Conservation (phyloP, 768 basidiomycete species). For the Leccinum variicolor region DNA sequence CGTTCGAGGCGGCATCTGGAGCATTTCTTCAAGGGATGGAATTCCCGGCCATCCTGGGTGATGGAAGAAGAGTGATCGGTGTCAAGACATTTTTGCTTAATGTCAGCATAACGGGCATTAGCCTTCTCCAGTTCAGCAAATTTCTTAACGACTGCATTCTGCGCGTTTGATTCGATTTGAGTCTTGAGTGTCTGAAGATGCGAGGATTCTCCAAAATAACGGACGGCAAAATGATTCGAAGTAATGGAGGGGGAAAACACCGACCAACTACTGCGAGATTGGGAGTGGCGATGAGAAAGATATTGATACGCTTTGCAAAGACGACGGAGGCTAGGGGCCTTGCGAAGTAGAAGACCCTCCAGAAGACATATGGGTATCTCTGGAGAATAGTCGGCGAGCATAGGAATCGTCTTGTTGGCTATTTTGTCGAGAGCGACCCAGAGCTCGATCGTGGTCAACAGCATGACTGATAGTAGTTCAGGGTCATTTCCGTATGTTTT, state of each 20-base stretch:
- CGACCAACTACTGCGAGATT: slow-evolving; percentile 20
- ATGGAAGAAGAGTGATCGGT: neutral
- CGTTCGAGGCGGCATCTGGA: slow-evolving; percentile 29
- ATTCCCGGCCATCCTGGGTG: slow-evolving; percentile 4
- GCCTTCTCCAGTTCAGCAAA: slow-evolving; percentile 24
- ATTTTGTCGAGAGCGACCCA: slow-evolving; percentile 35
- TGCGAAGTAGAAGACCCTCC: slow-evolving; percentile 26
- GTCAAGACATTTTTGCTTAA: slow-evolving; percentile 12
- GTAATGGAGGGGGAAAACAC: slow-evolving; percentile 31
- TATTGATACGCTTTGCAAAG: slow-evolving; percentile 30
- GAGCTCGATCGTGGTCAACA: slow-evolving; percentile 35
- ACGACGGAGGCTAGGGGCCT: slow-evolving; percentile 25
- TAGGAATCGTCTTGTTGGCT: slow-evolving; percentile 14
- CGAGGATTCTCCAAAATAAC: slow-evolving; percentile 31
- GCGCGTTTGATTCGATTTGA: slow-evolving; percentile 31
- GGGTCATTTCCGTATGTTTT: slow-evolving; percentile 30
- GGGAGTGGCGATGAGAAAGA: slow-evolving; percentile 28
- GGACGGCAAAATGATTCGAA: slow-evolving; percentile 30
- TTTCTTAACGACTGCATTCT: slow-evolving; percentile 21
- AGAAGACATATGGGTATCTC: slow-evolving; percentile 27
- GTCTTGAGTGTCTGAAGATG: slow-evolving; percentile 25
- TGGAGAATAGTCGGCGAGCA: slow-evolving; percentile 32
- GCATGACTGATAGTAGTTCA: slow-evolving; percentile 39
- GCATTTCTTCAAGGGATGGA: slow-evolving; percentile 18
- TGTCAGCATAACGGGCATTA: slow-evolving; percentile 20